A percentile compares a stretch with the other conserved stretches of the same genome.
Conservation (phyloP, 768 basidiomycete species). For the Boletus reticuloceps region DNA sequence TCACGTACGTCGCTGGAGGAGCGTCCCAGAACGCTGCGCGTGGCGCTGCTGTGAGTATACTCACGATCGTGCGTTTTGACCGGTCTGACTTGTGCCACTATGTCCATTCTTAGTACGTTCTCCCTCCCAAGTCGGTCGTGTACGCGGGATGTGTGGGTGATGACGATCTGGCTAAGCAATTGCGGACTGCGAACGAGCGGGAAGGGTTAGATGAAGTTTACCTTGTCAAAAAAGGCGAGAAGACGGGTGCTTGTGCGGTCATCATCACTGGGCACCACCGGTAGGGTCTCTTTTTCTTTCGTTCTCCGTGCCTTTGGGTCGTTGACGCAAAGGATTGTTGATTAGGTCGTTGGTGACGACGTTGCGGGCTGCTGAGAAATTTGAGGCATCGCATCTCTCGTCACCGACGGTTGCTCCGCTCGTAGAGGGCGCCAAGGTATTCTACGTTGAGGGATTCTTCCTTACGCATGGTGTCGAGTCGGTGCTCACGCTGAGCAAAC, state of each 20-base stretch:
- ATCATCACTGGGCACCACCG: slow-evolving; percentile 91
- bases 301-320: background rate
- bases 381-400: slow-evolving; percentile 75
- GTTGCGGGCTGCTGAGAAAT: slow-evolving; percentile 87
- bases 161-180: slow-evolving; percentile 87
- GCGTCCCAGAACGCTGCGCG: slow-evolving; percentile 97
- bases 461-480: slow-evolving; percentile 85
- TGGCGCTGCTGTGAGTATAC: slow-evolving; percentile 79
- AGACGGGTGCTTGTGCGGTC: slow-evolving; percentile 97
- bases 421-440: slow-evolving; percentile 77
- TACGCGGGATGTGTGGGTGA: slow-evolving; percentile 94
- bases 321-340: background rate
- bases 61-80: background rate
- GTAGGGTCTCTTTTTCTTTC: slow-evolving; percentile 38
- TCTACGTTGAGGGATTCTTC: slow-evolving; percentile 97
- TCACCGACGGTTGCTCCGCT: slow-evolving; percentile 73
- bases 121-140: slow-evolving; percentile 85
- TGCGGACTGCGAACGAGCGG: slow-evolving; percentile 85
- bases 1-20: slow-evolving; percentile 94
- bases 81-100: background rate
- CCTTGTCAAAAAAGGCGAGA: slow-evolving; percentile 79
- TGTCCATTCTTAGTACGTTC: slow-evolving; percentile 63
- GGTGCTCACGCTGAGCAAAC: slow-evolving; percentile 71
- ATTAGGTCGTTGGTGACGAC: slow-evolving; percentile 88
- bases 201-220: slow-evolving; percentile 90